Evolutionary conservation across 331 rosid genomes (phyloP).

Genomic region (Quercus phellos): DNA sequence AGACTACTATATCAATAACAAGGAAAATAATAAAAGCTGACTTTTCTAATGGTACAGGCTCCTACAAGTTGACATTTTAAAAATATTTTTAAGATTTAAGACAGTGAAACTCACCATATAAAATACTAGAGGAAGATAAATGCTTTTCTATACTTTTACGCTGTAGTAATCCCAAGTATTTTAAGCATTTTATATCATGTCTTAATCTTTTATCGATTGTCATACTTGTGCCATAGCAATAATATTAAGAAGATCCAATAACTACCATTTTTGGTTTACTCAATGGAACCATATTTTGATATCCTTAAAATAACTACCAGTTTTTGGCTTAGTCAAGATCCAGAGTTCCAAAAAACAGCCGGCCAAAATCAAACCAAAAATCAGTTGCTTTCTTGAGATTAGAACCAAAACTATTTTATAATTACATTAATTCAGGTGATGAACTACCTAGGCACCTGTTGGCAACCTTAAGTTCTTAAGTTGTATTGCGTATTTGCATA

Average conservation of each 20-base stretch:
- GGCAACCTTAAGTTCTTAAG: not conserved
- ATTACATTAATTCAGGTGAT: not conserved
- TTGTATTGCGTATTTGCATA: not conserved
- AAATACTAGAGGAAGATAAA: not conserved
- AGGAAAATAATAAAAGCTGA: not conserved
- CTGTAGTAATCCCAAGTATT: not conserved
- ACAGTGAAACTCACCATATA: not conserved
- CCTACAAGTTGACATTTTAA: not conserved
- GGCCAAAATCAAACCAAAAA: no score
- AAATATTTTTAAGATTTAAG: not conserved
- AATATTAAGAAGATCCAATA: not conserved
- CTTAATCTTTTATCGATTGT: not conserved
- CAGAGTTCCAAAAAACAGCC: no score
- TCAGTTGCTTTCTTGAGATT: no score
- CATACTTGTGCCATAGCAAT: not conserved
- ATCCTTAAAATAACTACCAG: not conserved
- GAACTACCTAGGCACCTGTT: not conserved
- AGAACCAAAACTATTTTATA: no score
- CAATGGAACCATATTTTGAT: no score
- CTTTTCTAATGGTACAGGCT: not conserved
- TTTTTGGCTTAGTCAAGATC: no score
- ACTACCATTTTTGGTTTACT: not conserved
- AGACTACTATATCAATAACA: not conserved
- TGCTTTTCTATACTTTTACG: not conserved
- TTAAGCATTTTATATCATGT: not conserved